These are phyloP conservation scores for Xylaria sp. DNA, from an alignment of 2,329 filamentous ascomycete species.

Conservation along the genomic window DNA sequence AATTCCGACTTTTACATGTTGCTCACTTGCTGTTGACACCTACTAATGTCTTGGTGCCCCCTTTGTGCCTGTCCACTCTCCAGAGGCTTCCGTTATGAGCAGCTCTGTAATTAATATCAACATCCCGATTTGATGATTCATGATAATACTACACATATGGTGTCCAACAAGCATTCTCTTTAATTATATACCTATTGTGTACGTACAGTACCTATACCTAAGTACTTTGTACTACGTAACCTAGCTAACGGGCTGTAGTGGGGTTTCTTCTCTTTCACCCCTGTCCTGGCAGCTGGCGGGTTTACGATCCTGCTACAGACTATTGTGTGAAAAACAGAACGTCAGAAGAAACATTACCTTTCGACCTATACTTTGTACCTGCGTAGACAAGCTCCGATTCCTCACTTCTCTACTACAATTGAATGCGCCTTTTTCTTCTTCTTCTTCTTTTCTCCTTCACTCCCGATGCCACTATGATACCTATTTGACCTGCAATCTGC, in stretches of 20 bases:
- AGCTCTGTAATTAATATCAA: not conserved
- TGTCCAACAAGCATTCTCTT: no score
- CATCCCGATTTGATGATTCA: not conserved
- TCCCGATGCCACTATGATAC: slow-evolving; percentile 7
- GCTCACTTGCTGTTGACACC: no score
- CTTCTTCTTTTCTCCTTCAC: slow-evolving; percentile 5
- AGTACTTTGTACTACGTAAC: no score
- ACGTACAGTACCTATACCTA: no score
- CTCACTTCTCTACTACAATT: not conserved
- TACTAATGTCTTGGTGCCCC: no score
- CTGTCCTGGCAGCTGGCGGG: no score
- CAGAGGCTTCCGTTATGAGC: not conserved
- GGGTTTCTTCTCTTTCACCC: not conserved
- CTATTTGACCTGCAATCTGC: not conserved
- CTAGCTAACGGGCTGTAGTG: not conserved
- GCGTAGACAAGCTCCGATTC: not conserved
- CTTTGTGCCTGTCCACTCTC: not conserved
- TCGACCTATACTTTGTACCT: no score
- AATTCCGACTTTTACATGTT: no score
- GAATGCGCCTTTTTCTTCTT: slow-evolving; percentile 1
- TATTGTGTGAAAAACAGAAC: not conserved
- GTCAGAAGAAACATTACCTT: not conserved
- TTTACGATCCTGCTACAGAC: not conserved
- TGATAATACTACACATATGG: no score
- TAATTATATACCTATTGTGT: no score